Evolutionary conservation across 805 yeast genomes (phyloP), one percentile per base, ranked within the genome.

Genomic region (Yamadazyma scolyti): DNA sequence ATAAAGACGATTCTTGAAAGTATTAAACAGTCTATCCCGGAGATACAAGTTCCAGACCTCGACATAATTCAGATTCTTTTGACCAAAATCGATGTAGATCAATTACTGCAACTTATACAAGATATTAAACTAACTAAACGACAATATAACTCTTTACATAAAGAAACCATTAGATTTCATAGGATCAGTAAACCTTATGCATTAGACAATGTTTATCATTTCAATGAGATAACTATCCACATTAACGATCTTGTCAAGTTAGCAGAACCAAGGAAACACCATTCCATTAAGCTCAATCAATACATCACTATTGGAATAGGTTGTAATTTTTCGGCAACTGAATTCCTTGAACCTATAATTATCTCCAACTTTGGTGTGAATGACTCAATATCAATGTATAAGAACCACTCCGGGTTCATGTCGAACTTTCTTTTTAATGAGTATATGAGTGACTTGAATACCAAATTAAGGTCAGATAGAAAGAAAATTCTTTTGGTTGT

Each of bases 341-440:
- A 46, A 19, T 46, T 54, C 16, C 39, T 47, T 11, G 35, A 41
- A n/a, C 59, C 58, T 1, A 28, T 48, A 17, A 40, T 52, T 4
- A 37, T 53, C 2, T 28, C 48, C 11, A 50, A 50, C 28, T 27
- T 47, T 11, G 23, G 25, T 15, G 20, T 19, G 9, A 18, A 20
- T 20, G 9, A 8, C 12, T 27, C 16, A 5, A 21, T 31, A 19
- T 13, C 23, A 4, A 13, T 25, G 4, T 15, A 19, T 12, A n/a
- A n/a, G n/a, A 23, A 28, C 30, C 24, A 27, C 4, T 52, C 53
- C 6, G 50, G 51, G 3, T 24, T 47, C 11, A 43, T 43, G 33
- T 37, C 56, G 2, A 16, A 35, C 3, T 47, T 42, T 5, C 31
- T 37, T 8, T 36, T 53, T 20, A 28, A 33, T 5, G 28, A 37